Evolutionary conservation across 306 rosid genomes (phyloP).

Genomic region (Citrullus colocynthis): DNA sequence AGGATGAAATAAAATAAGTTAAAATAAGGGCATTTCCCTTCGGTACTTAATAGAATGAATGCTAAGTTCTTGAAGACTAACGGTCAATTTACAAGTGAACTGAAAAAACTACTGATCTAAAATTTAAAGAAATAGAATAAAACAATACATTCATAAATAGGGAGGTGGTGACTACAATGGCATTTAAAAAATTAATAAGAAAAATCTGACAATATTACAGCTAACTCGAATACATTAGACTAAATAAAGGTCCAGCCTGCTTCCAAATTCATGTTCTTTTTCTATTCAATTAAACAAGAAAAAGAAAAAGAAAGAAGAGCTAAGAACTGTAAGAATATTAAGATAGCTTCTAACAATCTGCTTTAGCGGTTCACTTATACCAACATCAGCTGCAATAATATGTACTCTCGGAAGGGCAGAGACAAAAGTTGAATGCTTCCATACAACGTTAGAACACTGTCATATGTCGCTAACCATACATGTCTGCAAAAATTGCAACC

Average conservation of each 20-base stretch:
- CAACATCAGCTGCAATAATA: conserved; percentile 46
- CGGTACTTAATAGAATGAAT: no score
- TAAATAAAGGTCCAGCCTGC: neutral
- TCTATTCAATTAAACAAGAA: neutral
- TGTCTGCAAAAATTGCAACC: conserved; percentile 34
- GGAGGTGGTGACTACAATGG: neutral
- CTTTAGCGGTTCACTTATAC: conserved; percentile 4
- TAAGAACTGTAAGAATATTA: neutral
- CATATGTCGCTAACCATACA: conserved; percentile 48
- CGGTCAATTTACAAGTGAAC: no score
- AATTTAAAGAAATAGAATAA: neutral
- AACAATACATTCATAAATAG: neutral
- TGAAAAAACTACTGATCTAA: neutral
- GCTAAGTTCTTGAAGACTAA: no score
- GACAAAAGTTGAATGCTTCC: neutral
- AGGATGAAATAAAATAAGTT: no score
- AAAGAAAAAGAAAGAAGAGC: neutral
- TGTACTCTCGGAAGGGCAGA: conserved; percentile 33
- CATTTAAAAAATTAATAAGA: neutral
- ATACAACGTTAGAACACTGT: neutral
- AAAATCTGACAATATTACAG: neutral
- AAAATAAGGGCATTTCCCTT: no score
- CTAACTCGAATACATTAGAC: conserved; percentile 1
- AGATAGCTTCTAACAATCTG: conserved; percentile 1
- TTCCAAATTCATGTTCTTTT: neutral